A percentile compares a stretch with the other conserved stretches of the same genome.
Conservation (phyloP, 2,329 filamentous ascomycete genomes). For the Sphaerulina vaccinii region DNA sequence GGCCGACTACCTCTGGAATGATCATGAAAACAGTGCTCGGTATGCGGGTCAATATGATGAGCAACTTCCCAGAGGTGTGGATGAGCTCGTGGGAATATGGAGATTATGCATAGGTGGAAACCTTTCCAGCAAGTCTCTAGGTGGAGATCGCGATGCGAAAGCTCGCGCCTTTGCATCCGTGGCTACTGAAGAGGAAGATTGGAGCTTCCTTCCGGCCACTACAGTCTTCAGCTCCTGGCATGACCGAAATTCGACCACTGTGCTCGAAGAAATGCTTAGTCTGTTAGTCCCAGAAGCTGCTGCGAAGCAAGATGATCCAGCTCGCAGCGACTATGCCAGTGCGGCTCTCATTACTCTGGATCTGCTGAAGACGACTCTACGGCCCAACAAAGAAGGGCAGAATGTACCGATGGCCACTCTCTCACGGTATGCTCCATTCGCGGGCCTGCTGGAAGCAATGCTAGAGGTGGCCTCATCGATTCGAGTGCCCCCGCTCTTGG, state of each 20-base stretch:
- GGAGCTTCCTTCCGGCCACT: conserved; percentile 24
- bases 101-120: conserved; percentile 16
- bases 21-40: conserved; percentile 2
- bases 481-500: conserved; percentile 4
- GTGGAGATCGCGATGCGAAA: background rate
- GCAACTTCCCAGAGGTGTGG: conserved; percentile 4
- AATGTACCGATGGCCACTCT: background rate
- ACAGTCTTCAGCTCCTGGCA: conserved; percentile 13
- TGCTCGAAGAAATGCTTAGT: conserved; percentile 21
- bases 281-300: conserved; percentile 15
- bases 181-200: conserved; percentile 12
- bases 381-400: background rate
- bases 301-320: conserved; percentile 3
- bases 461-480: background rate
- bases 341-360: conserved; percentile 26
- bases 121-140: conserved; percentile 9
- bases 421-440: conserved; percentile 2
- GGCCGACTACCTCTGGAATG: conserved; percentile 7
- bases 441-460: conserved; percentile 1
- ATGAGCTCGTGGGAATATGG: conserved; percentile 22
- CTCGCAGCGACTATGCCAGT: conserved; percentile 22
- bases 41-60: background rate
- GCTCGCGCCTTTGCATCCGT: conserved; percentile 6
- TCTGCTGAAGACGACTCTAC: conserved; percentile 8
- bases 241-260: conserved; percentile 3